These are phyloP conservation scores for Pseudogymnoascus sp. DNA, from an alignment of 2,329 filamentous ascomycete genomes.

Conservation along the genomic window DNA sequence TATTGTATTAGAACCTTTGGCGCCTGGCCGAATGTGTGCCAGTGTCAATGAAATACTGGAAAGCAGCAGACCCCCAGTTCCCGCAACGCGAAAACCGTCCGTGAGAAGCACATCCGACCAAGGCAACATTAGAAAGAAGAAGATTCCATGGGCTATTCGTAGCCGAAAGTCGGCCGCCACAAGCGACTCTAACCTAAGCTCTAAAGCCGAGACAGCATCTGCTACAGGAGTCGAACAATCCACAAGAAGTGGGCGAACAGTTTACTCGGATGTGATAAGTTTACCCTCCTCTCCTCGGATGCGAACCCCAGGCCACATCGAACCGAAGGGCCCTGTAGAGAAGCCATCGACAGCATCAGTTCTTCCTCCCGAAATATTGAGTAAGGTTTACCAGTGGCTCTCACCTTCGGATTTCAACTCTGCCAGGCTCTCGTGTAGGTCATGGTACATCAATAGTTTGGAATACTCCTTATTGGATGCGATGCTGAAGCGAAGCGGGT, in stretches of 20 bases:
- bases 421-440: constrained; percentile 51
- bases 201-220: background rate
- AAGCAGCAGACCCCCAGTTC: background rate
- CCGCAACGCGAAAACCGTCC: background rate
- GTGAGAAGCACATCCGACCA: background rate
- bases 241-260: background rate
- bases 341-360: background rate
- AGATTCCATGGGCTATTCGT: background rate
- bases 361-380: constrained; percentile 31
- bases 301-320: background rate
- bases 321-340: background rate
- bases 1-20: constrained; percentile 25
- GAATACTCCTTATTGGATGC: constrained; percentile 40
- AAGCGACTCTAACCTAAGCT: background rate
- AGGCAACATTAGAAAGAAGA: background rate
- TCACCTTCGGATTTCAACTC: constrained; percentile 45
- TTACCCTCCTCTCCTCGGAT: background rate
- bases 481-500: constrained; percentile 51
- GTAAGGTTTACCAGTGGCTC: constrained; percentile 31
- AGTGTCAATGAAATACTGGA: constrained; percentile 14
- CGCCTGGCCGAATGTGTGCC: constrained; percentile 17
- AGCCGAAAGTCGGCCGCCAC: background rate
- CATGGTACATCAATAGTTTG: constrained; percentile 54
- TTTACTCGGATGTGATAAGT: background rate
- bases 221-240: background rate